Evolutionary conservation across 2,329 filamentous ascomycete species (phyloP).

Genomic region (Cercospora sp.): DNA sequence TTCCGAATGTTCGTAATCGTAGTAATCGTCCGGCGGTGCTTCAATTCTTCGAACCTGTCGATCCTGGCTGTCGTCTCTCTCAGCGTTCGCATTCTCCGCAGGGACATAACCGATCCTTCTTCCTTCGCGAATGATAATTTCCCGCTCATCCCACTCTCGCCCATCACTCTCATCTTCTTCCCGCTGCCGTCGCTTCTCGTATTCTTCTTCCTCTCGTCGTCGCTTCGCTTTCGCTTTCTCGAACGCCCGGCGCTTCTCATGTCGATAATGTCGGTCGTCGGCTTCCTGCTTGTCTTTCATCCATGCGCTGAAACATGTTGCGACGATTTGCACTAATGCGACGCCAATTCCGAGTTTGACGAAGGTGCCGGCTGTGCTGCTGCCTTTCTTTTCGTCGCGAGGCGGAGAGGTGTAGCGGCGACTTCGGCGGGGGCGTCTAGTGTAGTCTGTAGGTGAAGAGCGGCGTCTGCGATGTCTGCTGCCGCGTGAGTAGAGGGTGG

Average conservation of each 20-base stretch:
- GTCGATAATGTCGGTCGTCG: slow-evolving; percentile 11
- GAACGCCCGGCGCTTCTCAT: slow-evolving; percentile 18
- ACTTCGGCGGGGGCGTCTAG: background rate
- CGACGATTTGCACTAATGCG: slow-evolving; percentile 15
- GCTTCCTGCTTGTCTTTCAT: slow-evolving; percentile 18
- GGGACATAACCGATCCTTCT: slow-evolving; percentile 15
- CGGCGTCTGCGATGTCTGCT: slow-evolving; percentile 13
- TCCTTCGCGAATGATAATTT: slow-evolving; percentile 17
- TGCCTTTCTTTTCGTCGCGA: slow-evolving; percentile 11
- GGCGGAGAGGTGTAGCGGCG: slow-evolving; percentile 16
- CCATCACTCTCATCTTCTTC: slow-evolving; percentile 27
- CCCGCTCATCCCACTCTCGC: slow-evolving; percentile 11
- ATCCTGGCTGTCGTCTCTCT: slow-evolving; percentile 6
- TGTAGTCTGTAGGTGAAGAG: slow-evolving; percentile 10
- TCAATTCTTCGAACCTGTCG: slow-evolving; percentile 13
- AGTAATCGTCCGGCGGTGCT: slow-evolving; percentile 10
- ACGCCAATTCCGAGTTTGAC: slow-evolving; percentile 18
- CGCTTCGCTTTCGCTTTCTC: slow-evolving; percentile 22
- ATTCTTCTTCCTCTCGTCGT: slow-evolving; percentile 14
- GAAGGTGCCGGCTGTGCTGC: slow-evolving; percentile 15
- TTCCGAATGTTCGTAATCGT: slow-evolving; percentile 6
- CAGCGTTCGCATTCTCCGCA: background rate
- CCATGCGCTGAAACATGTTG: slow-evolving; percentile 13
- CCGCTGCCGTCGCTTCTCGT: slow-evolving; percentile 27
- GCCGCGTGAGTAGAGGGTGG: slow-evolving; percentile 11